Evolutionary conservation across 768 basidiomycete genomes (phyloP).

Genomic region (Naematelia aurantialba): DNA sequence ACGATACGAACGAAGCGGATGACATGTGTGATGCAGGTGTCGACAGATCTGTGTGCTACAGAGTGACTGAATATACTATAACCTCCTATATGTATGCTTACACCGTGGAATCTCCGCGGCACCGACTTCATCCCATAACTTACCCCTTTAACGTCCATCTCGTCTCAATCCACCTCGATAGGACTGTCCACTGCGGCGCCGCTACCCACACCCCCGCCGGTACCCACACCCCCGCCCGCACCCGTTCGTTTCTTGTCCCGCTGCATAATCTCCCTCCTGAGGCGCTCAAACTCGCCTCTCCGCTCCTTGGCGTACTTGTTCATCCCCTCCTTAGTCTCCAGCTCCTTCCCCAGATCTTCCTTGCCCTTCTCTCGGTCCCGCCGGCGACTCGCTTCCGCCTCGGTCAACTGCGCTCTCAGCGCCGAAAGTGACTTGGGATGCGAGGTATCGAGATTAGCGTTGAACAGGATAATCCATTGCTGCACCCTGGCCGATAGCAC

Average conservation of each 20-base stretch:
- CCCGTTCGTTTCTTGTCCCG: constrained; percentile 26
- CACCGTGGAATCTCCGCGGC: too few relatives aligned
- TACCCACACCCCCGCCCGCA: too few relatives aligned
- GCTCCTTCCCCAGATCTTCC: constrained; percentile 54
- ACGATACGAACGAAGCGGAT: too few relatives aligned
- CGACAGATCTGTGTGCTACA: not conserved
- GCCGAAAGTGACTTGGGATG: constrained; percentile 41
- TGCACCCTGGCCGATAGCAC: constrained; percentile 32
- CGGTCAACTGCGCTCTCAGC: constrained; percentile 33
- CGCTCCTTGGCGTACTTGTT: constrained; percentile 51
- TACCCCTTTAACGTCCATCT: not conserved
- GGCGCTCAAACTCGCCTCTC: constrained; percentile 35
- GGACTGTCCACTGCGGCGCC: constrained; percentile 25
- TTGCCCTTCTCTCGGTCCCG: constrained; percentile 43
- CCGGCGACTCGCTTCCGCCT: constrained; percentile 27
- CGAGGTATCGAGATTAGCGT: constrained; percentile 48
- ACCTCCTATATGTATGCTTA: too few relatives aligned
- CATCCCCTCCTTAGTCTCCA: constrained; percentile 68
- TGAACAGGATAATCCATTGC: constrained; percentile 49
- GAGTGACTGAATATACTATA: too few relatives aligned
- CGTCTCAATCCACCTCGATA: constrained; percentile 43
- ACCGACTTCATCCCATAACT: not conserved
- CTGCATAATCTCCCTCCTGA: constrained; percentile 34
- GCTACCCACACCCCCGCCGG: too few relatives aligned
- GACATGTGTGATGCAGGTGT: constrained; percentile 1